Conservation (phyloP, 2,329 filamentous ascomycete species). For the Trematosphaeria pertusa region DNA sequence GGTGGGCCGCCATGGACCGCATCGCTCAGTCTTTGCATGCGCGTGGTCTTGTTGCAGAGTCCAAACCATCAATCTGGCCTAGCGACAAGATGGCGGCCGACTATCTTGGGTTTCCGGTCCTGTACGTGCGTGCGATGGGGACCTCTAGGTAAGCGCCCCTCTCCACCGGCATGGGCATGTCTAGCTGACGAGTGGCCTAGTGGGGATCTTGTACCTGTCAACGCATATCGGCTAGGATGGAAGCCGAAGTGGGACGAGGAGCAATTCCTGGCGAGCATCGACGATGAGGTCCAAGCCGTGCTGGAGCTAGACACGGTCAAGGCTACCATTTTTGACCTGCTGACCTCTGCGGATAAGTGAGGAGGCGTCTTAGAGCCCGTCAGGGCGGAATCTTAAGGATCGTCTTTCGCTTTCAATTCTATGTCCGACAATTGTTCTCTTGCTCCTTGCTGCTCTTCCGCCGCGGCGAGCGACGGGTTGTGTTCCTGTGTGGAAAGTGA, state of each 20-base stretch:
- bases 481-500: too few relatives aligned
- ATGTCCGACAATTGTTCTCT: too few relatives aligned
- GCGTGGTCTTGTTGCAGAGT: constrained; percentile 12
- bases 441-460: too few relatives aligned
- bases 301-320: constrained; percentile 15
- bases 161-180: background rate
- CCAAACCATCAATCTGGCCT: constrained; percentile 12
- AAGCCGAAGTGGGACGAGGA: constrained; percentile 19
- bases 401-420: too few relatives aligned
- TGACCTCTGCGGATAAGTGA: too few relatives aligned
- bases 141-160: constrained; percentile 4
- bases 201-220: constrained; percentile 15
- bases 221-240: constrained; percentile 17
- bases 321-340: constrained; percentile 10
- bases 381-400: too few relatives aligned
- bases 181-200: constrained; percentile 6
- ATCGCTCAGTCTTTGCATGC: constrained; percentile 10
- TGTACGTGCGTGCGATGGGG: constrained; percentile 10
- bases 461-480: too few relatives aligned
- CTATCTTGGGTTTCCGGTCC: constrained; percentile 4
- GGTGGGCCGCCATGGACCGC: constrained; percentile 7
- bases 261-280: constrained; percentile 14
- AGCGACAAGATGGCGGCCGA: constrained; percentile 16
- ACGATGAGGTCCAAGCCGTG: constrained; percentile 16
- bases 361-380: too few relatives aligned